Evolutionary conservation across 305 asterid species (phyloP).

Genomic region (Ajuga reptans): DNA sequence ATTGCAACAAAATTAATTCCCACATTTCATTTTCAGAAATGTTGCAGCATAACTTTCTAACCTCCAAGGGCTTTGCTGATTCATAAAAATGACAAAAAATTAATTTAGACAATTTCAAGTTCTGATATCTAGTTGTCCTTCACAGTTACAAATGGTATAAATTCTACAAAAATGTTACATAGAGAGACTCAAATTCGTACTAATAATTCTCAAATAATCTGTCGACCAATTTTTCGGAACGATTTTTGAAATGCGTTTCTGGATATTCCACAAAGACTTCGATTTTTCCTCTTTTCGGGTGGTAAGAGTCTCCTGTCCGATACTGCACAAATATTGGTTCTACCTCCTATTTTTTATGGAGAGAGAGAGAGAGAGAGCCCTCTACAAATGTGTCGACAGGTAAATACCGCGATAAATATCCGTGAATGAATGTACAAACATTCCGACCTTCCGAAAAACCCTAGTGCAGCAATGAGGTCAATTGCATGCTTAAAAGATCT

Average conservation of each 20-base stretch:
- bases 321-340: too few species aligned
- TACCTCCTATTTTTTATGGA: too few species aligned
- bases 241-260: too few species aligned
- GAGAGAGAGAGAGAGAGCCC: neutral
- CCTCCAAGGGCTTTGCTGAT: neutral
- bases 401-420: neutral
- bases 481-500: slow-evolving; percentile 66
- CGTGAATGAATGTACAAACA: slow-evolving; percentile 17
- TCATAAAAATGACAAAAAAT: neutral
- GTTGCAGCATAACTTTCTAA: too few species aligned
- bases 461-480: slow-evolving; percentile 48
- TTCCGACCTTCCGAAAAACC: neutral
- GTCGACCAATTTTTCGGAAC: too few species aligned
- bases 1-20: too few species aligned
- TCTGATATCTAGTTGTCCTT: neutral
- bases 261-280: too few species aligned
- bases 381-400: neutral
- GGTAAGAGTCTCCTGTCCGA: too few species aligned
- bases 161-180: neutral
- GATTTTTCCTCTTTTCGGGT: too few species aligned
- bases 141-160: neutral
- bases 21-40: too few species aligned
- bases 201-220: too few species aligned
- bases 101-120: neutral
- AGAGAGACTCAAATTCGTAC: too few species aligned